Evolutionary conservation across 2,329 filamentous ascomycete genomes (phyloP).

Genomic region (Fusarium penzigii): DNA sequence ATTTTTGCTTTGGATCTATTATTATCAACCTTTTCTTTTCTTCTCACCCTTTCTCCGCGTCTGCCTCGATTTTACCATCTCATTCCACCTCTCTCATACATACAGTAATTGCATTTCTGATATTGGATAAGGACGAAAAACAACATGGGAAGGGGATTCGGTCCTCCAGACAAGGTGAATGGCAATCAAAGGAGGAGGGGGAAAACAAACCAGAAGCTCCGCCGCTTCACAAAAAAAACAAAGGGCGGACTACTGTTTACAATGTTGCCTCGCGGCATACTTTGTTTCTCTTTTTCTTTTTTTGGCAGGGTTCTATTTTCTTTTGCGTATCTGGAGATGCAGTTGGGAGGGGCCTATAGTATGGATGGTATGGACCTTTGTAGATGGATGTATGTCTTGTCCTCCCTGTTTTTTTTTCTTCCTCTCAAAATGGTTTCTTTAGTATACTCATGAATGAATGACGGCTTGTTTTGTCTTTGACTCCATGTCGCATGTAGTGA

Average conservation of each 20-base stretch:
- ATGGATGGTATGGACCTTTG: no score
- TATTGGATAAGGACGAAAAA: neutral
- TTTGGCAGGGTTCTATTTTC: no score
- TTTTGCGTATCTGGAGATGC: no score
- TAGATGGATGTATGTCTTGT: neutral
- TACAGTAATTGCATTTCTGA: neutral
- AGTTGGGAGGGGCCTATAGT: no score
- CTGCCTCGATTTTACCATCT: neutral
- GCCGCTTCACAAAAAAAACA: constrained; percentile 7
- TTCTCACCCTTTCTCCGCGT: neutral
- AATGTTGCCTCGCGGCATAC: constrained; percentile 50
- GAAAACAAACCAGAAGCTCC: constrained; percentile 7
- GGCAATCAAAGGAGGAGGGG: constrained; percentile 5
- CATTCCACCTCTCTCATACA: neutral
- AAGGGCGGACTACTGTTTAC: constrained; percentile 36
- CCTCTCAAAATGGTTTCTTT: neutral
- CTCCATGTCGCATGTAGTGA: no score
- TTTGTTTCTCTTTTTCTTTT: constrained; percentile 32
- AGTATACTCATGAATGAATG: neutral
- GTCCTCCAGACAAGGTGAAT: neutral
- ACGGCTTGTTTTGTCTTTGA: neutral
- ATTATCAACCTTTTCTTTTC: neutral
- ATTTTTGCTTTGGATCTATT: neutral
- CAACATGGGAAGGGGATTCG: neutral
- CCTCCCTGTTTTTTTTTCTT: neutral